Evolutionary conservation across 2,329 filamentous ascomycete species (phyloP).

Genomic region (Stromatinia cepivora): DNA sequence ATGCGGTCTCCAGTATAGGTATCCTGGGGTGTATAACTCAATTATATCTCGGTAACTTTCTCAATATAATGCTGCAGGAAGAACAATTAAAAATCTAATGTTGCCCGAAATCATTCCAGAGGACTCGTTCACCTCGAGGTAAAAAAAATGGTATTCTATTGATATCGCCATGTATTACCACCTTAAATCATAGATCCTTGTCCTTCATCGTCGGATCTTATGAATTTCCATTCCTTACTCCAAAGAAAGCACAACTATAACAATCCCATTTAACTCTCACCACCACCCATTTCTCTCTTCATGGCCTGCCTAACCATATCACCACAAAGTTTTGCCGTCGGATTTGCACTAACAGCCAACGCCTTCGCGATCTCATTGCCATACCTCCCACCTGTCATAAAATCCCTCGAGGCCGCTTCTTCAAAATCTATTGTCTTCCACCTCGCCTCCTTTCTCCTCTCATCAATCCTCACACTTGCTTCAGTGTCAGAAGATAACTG

Average conservation of each 20-base stretch:
- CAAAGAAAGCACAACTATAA: background rate
- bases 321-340: conserved; percentile 68
- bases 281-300: conserved; percentile 59
- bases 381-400: conserved; percentile 63
- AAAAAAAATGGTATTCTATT: conserved; percentile 1
- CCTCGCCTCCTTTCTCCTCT: conserved; percentile 10
- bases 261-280: background rate
- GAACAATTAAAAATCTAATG: background rate
- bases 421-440: conserved; percentile 55
- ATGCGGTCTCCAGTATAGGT: background rate
- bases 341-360: conserved; percentile 64
- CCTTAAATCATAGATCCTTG: background rate
- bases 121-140: background rate
- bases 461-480: conserved; percentile 29
- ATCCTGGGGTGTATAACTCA: background rate
- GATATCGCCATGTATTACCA: background rate
- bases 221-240: conserved; percentile 1
- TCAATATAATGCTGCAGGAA: background rate
- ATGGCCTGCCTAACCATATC: conserved; percentile 69
- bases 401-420: conserved; percentile 61
- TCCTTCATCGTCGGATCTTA: background rate
- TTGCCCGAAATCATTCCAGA: background rate
- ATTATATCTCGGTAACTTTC: background rate
- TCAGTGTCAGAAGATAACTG: conserved; percentile 24
- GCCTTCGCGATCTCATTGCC: conserved; percentile 66